phyloP scores from a whole-genome alignment of 106 monocot species.

The Platanthera guangdongensis region DNA sequence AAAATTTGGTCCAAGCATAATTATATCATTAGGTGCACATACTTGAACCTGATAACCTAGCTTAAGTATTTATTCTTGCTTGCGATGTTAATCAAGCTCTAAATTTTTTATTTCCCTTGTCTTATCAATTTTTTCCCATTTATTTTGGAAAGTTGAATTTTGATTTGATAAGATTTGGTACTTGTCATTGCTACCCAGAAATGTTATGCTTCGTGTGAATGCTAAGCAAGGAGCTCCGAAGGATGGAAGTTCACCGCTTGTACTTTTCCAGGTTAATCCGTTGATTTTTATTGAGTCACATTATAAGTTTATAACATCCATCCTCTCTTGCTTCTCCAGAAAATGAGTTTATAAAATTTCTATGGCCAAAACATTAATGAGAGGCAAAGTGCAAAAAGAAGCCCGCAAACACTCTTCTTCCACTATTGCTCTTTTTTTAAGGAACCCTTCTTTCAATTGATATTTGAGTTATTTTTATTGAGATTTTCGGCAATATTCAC shows the following conservation, averaged over 20 bases:
- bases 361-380: background rate
- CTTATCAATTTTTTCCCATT: background rate
- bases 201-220: conserved; percentile 89
- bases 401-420: too few species aligned
- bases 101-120: background rate
- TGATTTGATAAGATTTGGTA: background rate
- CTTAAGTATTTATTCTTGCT: background rate
- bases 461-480: too few species aligned
- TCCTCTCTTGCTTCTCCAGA: background rate
- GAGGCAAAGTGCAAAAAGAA: background rate
- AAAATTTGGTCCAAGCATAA: background rate
- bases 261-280: conserved; percentile 56
- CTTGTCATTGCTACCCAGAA: conserved; percentile 34
- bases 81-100: background rate
- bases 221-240: conserved; percentile 94
- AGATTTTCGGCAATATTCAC: background rate
- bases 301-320: background rate
- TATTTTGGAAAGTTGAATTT: background rate
- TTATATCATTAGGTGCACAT: background rate
- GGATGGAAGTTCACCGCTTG: conserved; percentile 83
- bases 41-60: background rate
- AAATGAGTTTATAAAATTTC: too few species aligned
- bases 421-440: too few species aligned
- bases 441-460: too few species aligned
- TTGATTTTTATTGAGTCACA: background rate